Evolutionary conservation across 164 flowering plant genomes (phyloP).

Genomic region (Stephania japonica): DNA sequence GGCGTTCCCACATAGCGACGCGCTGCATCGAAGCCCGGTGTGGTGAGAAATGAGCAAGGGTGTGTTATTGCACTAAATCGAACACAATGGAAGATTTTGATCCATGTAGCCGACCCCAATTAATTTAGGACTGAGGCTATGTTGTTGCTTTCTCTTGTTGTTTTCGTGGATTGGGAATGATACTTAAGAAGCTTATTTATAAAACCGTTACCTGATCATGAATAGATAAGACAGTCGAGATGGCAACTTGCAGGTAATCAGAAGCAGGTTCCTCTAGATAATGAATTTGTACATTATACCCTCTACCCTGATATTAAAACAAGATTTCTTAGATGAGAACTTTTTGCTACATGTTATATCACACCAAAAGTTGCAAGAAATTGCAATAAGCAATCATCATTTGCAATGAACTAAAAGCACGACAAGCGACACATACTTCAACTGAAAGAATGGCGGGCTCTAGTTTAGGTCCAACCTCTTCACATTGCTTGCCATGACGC

Average conservation of each 20-base stretch:
- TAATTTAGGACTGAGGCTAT: no score
- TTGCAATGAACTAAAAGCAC: neutral
- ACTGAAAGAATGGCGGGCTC: constrained; percentile 91
- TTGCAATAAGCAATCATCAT: neutral
- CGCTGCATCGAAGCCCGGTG: no score
- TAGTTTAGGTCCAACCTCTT: constrained; percentile 38
- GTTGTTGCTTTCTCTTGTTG: no score
- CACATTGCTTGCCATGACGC: constrained; percentile 36
- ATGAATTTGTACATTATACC: constrained; percentile 68
- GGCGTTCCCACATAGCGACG: no score
- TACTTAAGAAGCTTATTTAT: neutral
- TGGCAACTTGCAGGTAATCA: constrained; percentile 75
- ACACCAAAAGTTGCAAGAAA: constrained; percentile 1
- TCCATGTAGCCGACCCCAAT: no score
- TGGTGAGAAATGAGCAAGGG: no score
- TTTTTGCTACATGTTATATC: neutral
- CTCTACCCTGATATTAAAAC: constrained; percentile 68
- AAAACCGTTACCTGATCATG: constrained; percentile 58
- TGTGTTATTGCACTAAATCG: no score
- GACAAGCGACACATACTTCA: constrained; percentile 44
- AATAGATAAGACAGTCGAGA: constrained; percentile 70
- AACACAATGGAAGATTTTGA: no score
- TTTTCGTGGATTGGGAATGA: neutral
- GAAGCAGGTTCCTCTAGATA: constrained; percentile 82
- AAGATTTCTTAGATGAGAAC: constrained; percentile 2